These are phyloP conservation scores for Fraxinus pennsylvanica DNA, from an alignment of 257 asterid genomes.

Conservation along the genomic window DNA sequence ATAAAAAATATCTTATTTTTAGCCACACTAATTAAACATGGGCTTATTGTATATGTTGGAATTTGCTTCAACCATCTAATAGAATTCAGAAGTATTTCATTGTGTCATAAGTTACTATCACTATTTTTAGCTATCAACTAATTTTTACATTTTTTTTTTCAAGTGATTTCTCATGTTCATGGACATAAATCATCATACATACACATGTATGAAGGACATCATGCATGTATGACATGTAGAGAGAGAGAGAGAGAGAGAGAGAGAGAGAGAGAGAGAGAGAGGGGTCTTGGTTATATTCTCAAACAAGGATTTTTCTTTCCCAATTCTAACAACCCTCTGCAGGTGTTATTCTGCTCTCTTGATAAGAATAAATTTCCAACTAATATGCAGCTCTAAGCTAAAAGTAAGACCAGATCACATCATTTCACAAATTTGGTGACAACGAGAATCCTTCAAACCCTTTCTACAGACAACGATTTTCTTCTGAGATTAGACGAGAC, in stretches of 20 bases:
- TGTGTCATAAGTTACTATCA: not conserved
- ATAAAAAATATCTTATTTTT: too few species aligned
- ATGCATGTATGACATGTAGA: constrained; percentile 20
- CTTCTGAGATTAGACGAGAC: constrained; percentile 17
- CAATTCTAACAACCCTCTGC: constrained; percentile 69
- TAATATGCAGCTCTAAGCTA: constrained; percentile 27
- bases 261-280: constrained; percentile 44
- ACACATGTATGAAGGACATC: constrained; percentile 29
- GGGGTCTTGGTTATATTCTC: constrained; percentile 52
- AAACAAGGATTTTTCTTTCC: constrained; percentile 69
- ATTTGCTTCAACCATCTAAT: not conserved
- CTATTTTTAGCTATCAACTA: not conserved
- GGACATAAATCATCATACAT: not conserved
- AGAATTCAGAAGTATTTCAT: not conserved
- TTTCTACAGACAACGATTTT: constrained; percentile 1
- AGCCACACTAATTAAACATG: too few species aligned
- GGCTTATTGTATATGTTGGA: not conserved
- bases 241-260: constrained; percentile 39
- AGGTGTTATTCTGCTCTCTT: constrained; percentile 34
- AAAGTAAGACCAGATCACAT: constrained; percentile 19
- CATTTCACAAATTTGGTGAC: constrained; percentile 7
- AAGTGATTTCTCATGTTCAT: not conserved
- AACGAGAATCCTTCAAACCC: not conserved
- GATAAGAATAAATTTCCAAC: constrained; percentile 34
- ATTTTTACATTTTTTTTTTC: not conserved